A percentile compares a stretch with the other conserved stretches of the same genome.
Evolutionary conservation across 257 asterid genomes (phyloP).

Genomic region (Petunia secreta): DNA sequence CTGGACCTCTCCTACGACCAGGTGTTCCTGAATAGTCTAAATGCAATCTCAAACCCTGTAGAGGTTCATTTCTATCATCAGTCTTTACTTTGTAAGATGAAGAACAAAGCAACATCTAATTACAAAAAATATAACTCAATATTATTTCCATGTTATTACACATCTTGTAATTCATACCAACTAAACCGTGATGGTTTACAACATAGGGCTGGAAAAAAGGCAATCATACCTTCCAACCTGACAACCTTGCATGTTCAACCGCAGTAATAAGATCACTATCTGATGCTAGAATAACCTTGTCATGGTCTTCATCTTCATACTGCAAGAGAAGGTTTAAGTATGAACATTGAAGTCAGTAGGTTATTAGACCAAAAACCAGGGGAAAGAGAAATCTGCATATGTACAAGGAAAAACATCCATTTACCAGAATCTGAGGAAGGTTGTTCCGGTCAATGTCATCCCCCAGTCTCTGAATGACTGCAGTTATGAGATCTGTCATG

Average conservation of each 20-base stretch:
- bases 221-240: slow-evolving; percentile 88
- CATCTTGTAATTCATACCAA: neutral
- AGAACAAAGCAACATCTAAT: neutral
- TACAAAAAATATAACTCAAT: neutral
- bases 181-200: neutral
- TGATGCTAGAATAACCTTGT: slow-evolving; percentile 83
- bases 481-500: slow-evolving; percentile 73
- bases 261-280: slow-evolving; percentile 93
- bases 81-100: neutral
- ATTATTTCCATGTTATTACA: neutral
- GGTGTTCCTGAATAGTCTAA: slow-evolving; percentile 65
- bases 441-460: slow-evolving; percentile 81
- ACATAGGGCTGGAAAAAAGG: neutral
- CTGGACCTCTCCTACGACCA: slow-evolving; percentile 46
- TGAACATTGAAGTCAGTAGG: slow-evolving; percentile 3
- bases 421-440: slow-evolving; percentile 91
- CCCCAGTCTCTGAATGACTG: slow-evolving; percentile 93
- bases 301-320: slow-evolving; percentile 97
- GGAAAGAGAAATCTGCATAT: neutral
- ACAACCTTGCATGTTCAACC: slow-evolving; percentile 78
- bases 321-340: slow-evolving; percentile 30
- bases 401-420: neutral
- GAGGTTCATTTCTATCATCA: neutral
- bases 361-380: slow-evolving; percentile 5
- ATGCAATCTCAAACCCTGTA: slow-evolving; percentile 82